phyloP scores from a whole-genome alignment of 2,329 filamentous ascomycete genomes.

The Aspergillus chevalieri region DNA sequence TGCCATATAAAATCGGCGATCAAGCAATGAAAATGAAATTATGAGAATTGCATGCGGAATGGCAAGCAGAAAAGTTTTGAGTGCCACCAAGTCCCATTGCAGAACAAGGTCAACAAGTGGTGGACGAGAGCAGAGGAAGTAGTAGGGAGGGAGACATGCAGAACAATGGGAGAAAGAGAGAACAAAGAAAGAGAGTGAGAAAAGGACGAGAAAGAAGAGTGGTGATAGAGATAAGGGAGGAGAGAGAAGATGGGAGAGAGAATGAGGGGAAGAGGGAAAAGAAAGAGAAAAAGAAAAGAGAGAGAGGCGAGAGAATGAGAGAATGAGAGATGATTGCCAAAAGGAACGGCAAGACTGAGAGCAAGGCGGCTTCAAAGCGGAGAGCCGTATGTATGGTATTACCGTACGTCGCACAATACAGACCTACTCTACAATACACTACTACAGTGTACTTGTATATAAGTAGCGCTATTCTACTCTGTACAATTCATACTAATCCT shows the following conservation, averaged over 20 bases:
- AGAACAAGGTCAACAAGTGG: constrained; percentile 7
- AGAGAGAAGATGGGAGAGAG: constrained; percentile 7
- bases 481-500: no score
- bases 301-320: constrained; percentile 1
- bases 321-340: constrained; percentile 18
- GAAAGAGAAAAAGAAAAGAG: constrained; percentile 14
- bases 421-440: no score
- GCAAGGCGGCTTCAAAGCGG: constrained; percentile 17
- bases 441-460: no score
- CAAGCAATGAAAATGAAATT: constrained; percentile 14
- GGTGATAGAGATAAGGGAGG: constrained; percentile 17
- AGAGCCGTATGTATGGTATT: constrained; percentile 3
- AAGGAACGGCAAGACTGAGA: constrained; percentile 12
- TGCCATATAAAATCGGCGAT: constrained; percentile 22
- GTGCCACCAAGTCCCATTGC: constrained; percentile 15
- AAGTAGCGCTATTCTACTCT: no score
- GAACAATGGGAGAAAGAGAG: constrained; percentile 7
- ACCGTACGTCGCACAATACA: neutral
- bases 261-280: constrained; percentile 6
- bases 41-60: constrained; percentile 13
- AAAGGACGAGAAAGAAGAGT: constrained; percentile 15
- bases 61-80: constrained; percentile 8
- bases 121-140: constrained; percentile 2
- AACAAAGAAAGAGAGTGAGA: constrained; percentile 10
- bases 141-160: constrained; percentile 2